Conservation (phyloP, 805 yeast genomes). For the Yamadazyma olivae region DNA sequence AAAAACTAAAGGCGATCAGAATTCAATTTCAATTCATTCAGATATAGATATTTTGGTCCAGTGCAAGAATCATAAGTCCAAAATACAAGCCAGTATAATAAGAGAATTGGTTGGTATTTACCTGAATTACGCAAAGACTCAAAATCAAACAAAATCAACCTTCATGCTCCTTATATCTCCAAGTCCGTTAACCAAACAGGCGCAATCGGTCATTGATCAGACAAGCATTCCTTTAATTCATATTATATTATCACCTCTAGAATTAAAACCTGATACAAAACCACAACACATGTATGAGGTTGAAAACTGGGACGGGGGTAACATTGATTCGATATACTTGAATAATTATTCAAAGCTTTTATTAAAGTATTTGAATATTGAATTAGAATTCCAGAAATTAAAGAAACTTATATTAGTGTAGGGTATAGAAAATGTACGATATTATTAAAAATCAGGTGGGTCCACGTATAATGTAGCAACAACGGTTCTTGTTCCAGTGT, state of each 20-base stretch:
- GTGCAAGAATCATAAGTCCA: slow-evolving; percentile 48
- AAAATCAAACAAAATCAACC: slow-evolving; percentile 16
- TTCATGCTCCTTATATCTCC: slow-evolving; percentile 47
- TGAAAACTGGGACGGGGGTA: slow-evolving; percentile 38
- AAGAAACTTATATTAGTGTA: slow-evolving; percentile 9
- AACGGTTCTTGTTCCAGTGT: slow-evolving; percentile 12
- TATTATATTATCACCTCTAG: slow-evolving; percentile 35
- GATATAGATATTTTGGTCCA: slow-evolving; percentile 48
- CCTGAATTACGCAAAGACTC: slow-evolving; percentile 29
- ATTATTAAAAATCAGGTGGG: slow-evolving; percentile 9
- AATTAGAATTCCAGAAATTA: slow-evolving; percentile 20
- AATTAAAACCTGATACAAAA: slow-evolving; percentile 6
- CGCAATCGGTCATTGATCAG: slow-evolving; percentile 42
- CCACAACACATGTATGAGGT: slow-evolving; percentile 20
- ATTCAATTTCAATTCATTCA: slow-evolving; percentile 17
- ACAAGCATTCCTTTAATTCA: slow-evolving; percentile 45
- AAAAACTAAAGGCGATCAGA: slow-evolving; percentile 1
- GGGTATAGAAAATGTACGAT: slow-evolving; percentile 1
- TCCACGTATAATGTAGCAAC: slow-evolving; percentile 11
- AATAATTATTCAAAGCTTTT: slow-evolving; percentile 18
- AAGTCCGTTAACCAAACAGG: slow-evolving; percentile 45
- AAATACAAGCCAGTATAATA: slow-evolving; percentile 44
- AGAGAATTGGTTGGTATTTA: slow-evolving; percentile 57
- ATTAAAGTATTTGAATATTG: slow-evolving; percentile 25
- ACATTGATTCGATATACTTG: slow-evolving; percentile 18